Evolutionary conservation across 2,329 filamentous ascomycete genomes (phyloP).

Genomic region (Pleurostoma richardsiae): DNA sequence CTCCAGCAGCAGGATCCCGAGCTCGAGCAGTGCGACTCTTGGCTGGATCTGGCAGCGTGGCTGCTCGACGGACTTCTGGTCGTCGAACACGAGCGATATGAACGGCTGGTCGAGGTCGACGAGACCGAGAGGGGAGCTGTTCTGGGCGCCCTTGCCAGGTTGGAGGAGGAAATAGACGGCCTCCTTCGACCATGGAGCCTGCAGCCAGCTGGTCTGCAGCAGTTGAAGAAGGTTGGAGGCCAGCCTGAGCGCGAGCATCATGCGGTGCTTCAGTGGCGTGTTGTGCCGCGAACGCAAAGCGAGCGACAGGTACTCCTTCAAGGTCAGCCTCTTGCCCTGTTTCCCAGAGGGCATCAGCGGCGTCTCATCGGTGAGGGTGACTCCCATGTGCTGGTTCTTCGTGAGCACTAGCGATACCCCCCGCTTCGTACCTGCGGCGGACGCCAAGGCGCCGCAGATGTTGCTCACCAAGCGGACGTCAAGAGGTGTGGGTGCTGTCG

Average conservation of each 20-base stretch:
- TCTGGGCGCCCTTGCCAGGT: too few species aligned
- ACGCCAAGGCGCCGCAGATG: constrained; percentile 7
- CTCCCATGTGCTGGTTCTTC: background rate
- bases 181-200: constrained; percentile 10
- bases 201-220: constrained; percentile 11
- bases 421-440: constrained; percentile 1
- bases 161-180: constrained; percentile 6
- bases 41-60: constrained; percentile 2
- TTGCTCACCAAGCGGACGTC: background rate
- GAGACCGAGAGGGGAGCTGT: too few species aligned
- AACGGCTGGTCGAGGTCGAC: constrained; percentile 6
- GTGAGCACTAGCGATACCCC: background rate
- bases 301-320: too few species aligned
- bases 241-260: constrained; percentile 12
- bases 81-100: constrained; percentile 1
- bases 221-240: constrained; percentile 14
- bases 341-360: too few species aligned
- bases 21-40: constrained; percentile 12
- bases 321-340: too few species aligned
- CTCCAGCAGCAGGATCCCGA: constrained; percentile 18
- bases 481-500: too few species aligned
- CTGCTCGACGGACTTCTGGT: background rate
- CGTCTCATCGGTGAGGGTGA: too few species aligned
- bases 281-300: too few species aligned
- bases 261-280: constrained; percentile 3